These are phyloP conservation scores for Kodamaea hsintzibuensis DNA, from an alignment of 805 yeast genomes.

Conservation along the genomic window DNA sequence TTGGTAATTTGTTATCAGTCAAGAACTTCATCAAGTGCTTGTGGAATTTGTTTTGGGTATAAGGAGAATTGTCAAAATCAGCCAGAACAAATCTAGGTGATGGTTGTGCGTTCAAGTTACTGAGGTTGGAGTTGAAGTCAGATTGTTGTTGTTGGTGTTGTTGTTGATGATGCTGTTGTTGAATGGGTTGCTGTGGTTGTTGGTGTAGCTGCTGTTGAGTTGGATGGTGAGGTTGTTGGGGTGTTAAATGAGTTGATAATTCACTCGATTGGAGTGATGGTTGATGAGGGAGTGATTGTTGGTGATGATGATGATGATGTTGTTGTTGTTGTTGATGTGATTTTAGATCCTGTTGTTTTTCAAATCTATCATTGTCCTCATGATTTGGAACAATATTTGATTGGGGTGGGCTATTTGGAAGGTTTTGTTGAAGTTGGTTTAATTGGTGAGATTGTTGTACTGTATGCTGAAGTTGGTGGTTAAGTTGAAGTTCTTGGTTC, in stretches of 20 bases:
- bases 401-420: background rate
- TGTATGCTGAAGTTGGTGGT: background rate
- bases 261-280: background rate
- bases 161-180: background rate
- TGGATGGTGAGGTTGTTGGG: background rate
- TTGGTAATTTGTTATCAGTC: conserved; percentile 52
- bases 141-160: background rate
- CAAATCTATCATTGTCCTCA: background rate
- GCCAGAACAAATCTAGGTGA: conserved; percentile 19
- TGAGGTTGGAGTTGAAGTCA: background rate
- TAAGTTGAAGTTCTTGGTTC: background rate
- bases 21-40: conserved; percentile 51
- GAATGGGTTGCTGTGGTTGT: no score
- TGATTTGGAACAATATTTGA: background rate
- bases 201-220: background rate
- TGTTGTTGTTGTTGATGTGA: background rate
- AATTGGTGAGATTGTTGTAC: background rate
- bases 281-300: background rate
- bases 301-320: no score
- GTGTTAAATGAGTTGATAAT: background rate
- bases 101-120: background rate
- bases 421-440: background rate
- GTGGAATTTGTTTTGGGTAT: conserved; percentile 49
- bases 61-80: conserved; percentile 43
- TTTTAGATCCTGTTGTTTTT: background rate